A percentile compares a stretch with the other conserved stretches of the same genome.
Evolutionary conservation across 495 filamentous ascomycete genomes (phyloP).

Genomic region (Neurospora sp.): DNA sequence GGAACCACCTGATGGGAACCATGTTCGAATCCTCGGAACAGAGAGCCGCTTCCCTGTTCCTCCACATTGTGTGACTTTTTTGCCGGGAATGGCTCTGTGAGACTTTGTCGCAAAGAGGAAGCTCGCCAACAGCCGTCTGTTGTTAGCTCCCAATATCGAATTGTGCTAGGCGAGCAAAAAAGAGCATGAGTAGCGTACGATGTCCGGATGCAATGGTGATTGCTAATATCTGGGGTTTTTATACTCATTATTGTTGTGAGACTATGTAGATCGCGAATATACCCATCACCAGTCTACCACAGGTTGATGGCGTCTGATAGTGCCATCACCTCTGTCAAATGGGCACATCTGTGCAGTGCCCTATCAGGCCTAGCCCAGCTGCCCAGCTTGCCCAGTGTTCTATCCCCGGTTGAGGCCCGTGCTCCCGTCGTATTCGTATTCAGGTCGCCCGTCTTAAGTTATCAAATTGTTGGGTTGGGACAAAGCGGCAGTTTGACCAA

Average conservation of each 20-base stretch:
- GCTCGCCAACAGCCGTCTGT: background rate
- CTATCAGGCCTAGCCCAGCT: background rate
- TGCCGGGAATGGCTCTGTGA: background rate
- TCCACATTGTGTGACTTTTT: background rate
- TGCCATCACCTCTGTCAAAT: background rate
- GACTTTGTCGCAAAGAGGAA: background rate
- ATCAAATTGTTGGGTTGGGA: background rate
- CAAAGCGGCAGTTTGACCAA: background rate
- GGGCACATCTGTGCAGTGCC: background rate
- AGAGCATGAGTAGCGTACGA: background rate
- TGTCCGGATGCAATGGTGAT: background rate
- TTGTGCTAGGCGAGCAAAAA: background rate
- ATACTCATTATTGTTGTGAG: background rate
- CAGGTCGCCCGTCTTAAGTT: background rate
- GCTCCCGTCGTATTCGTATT: background rate
- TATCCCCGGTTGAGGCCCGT: background rate
- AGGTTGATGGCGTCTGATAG: background rate
- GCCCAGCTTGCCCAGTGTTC: background rate
- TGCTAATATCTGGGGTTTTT: background rate
- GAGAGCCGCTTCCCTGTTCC: background rate
- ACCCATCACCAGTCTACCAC: background rate
- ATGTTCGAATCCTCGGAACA: background rate
- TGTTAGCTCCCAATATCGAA: background rate
- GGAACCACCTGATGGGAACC: background rate
- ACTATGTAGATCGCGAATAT: background rate